Base-by-base conservation (phyloP, 179 eudicot species). In the Corrigiola litoralis region DNA sequence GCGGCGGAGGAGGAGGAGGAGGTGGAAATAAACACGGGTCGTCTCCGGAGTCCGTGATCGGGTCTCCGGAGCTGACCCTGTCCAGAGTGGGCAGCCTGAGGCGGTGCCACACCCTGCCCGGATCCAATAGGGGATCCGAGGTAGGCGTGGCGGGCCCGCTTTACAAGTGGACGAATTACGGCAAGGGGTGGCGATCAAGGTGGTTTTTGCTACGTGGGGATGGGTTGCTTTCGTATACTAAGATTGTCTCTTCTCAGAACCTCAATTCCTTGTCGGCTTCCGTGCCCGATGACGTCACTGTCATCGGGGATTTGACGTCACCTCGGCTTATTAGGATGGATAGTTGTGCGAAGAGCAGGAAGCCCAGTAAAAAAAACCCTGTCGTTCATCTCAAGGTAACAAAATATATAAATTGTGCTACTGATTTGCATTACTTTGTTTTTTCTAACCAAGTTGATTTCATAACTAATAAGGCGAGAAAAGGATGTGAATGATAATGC, bases 101-200 rank as follows among this genome's bases (percentile, higher is more conserved):
- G 25, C 57, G 64, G 0, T 14, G 50, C 21, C 44, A 73, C 4
- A 69, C 69, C 11, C 62, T 61, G 27, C 50, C 76, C 65, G 80
- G 92, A 84, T 82, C 92, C 36, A 81, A 77, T 7, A 2, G 60
- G 71, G 75, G 81, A 73, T 62, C 79, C 68, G 82, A 71, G 17
- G 68, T 62, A 16, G 67, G 81, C 41, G 89, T 82, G 27, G 90
- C 90, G n/a, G 97, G 96, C 13, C 78, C 84, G 6, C 74, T 91
- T 3, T 81, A 75, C 63, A 91, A 86, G 77, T 91, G 97, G 97
- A 91, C 97, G 1, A 91, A 86, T 68, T 91, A 86, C 76, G 80
- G 88, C 9, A 91, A 86, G 51, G 97, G 97, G 1, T 91, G 97
- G 97, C 83, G 96, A 81, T 88, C 95, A 13, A 66, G 97, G 62